phyloP scores from a whole-genome alignment of 768 basidiomycete species.

The Crucibulum laeve region DNA sequence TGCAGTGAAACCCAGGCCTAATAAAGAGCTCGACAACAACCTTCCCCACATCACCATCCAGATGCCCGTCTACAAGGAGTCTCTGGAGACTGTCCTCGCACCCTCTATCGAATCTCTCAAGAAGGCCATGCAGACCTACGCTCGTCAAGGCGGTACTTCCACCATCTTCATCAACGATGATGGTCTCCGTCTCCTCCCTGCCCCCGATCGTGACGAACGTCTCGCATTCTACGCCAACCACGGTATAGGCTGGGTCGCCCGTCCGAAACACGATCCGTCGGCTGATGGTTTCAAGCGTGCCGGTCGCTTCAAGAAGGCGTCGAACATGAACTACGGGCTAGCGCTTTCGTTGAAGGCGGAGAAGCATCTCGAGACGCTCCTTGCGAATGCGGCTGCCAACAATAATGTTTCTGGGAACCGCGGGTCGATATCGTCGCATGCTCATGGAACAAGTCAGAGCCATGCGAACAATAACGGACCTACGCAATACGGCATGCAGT shows the following conservation, averaged over 20 bases:
- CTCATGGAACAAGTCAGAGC: conserved; percentile 17
- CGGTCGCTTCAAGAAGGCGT: conserved; percentile 92
- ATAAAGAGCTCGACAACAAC: conserved; percentile 42
- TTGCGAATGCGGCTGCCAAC: conserved; percentile 20
- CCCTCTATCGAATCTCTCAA: conserved; percentile 74
- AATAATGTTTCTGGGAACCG: conserved; percentile 7
- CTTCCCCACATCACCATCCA: conserved; percentile 79
- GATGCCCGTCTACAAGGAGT: conserved; percentile 86
- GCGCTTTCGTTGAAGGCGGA: conserved; percentile 60
- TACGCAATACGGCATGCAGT: conserved; percentile 57
- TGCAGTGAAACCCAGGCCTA: conserved; percentile 52
- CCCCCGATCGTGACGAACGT: conserved; percentile 57
- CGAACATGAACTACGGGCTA: conserved; percentile 89
- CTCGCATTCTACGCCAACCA: conserved; percentile 68
- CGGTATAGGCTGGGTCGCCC: conserved; percentile 75
- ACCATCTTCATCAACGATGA: conserved; percentile 80
- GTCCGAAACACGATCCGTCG: conserved; percentile 57
- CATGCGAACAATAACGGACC: conserved; percentile 17
- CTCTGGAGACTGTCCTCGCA: conserved; percentile 58
- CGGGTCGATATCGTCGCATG: conserved; percentile 13
- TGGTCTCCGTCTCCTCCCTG: conserved; percentile 56
- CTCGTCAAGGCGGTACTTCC: conserved; percentile 77
- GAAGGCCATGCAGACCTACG: conserved; percentile 83
- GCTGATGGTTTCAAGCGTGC: conserved; percentile 61
- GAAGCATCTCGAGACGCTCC: conserved; percentile 42